These are phyloP conservation scores for Podila epicladia DNA, from an alignment of 192 early-diverging fungal genomes.

Conservation along the genomic window DNA sequence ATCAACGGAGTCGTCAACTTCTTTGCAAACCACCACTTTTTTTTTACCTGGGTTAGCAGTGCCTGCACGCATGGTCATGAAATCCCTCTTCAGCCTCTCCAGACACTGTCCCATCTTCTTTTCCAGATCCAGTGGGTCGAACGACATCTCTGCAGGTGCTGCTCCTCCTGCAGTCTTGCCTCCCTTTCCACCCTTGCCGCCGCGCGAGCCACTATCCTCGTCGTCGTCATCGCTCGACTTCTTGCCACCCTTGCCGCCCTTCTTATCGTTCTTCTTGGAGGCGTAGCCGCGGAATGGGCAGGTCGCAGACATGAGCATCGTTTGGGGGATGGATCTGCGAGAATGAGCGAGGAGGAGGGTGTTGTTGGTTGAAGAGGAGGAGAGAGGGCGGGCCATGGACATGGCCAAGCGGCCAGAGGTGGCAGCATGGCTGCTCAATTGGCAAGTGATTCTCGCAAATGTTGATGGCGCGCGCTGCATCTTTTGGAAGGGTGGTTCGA, in stretches of 20 bases:
- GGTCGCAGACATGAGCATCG: conserved; percentile 9
- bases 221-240: conserved; percentile 24
- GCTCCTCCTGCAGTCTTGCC: conserved; percentile 7
- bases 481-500: background rate
- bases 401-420: background rate
- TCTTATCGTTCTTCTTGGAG: conserved; percentile 29
- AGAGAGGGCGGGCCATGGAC: background rate
- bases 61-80: conserved; percentile 71
- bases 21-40: too few species aligned
- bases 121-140: conserved; percentile 67
- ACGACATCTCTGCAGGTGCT: conserved; percentile 29
- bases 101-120: conserved; percentile 67
- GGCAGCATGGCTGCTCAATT: background rate
- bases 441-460: conserved; percentile 7
- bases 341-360: conserved; percentile 7
- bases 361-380: background rate
- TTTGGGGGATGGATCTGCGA: background rate
- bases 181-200: conserved; percentile 29
- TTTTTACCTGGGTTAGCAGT: conserved; percentile 75
- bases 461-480: conserved; percentile 36
- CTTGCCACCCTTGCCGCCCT: conserved; percentile 30
- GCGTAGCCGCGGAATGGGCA: conserved; percentile 24
- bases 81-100: conserved; percentile 71
- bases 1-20: too few species aligned
- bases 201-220: conserved; percentile 17